A percentile compares a stretch with the other conserved stretches of the same genome.
phyloP scores from a whole-genome alignment of 2,329 filamentous ascomycete genomes.

The Penicillium sp. region DNA sequence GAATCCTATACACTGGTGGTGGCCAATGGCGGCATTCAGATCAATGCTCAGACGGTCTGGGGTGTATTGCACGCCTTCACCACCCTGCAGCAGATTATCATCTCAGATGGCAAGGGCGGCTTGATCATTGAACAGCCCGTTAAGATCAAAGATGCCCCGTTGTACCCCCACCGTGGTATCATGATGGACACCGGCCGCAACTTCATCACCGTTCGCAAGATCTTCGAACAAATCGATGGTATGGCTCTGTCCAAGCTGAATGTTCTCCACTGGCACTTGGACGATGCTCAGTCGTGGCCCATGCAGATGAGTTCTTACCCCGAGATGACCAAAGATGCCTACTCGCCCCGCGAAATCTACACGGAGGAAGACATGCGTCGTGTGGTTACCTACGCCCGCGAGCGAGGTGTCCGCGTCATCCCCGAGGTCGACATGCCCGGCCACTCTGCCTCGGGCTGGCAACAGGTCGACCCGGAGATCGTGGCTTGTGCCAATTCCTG shows the following conservation, averaged over 20 bases:
- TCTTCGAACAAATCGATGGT: slow-evolving; percentile 55
- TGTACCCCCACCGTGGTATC: slow-evolving; percentile 55
- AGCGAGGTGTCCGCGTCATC: slow-evolving; percentile 58
- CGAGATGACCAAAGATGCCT: slow-evolving; percentile 55
- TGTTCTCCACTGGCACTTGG: slow-evolving; percentile 57
- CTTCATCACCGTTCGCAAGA: slow-evolving; percentile 52
- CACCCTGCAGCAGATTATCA: slow-evolving; percentile 57
- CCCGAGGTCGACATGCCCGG: slow-evolving; percentile 64
- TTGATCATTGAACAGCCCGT: slow-evolving; percentile 55
- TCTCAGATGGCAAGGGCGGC: slow-evolving; percentile 45
- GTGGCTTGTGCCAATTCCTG: slow-evolving; percentile 57
- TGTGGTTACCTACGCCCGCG: slow-evolving; percentile 51
- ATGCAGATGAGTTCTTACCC: slow-evolving; percentile 51
- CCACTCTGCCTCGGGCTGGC: slow-evolving; percentile 56
- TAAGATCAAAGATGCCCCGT: slow-evolving; percentile 49
- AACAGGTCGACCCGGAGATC: slow-evolving; percentile 56
- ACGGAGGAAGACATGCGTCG: slow-evolving; percentile 43
- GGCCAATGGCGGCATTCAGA: slow-evolving; percentile 42
- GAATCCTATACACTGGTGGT: slow-evolving; percentile 56
- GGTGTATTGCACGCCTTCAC: slow-evolving; percentile 57
- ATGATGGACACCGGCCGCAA: slow-evolving; percentile 58
- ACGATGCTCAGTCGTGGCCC: slow-evolving; percentile 57
- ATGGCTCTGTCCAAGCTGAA: slow-evolving; percentile 59
- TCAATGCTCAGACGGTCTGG: slow-evolving; percentile 53
- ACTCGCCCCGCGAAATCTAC: slow-evolving; percentile 51